Base-by-base conservation (phyloP, 2,329 filamentous ascomycete genomes). In the Curvularia sp. region DNA sequence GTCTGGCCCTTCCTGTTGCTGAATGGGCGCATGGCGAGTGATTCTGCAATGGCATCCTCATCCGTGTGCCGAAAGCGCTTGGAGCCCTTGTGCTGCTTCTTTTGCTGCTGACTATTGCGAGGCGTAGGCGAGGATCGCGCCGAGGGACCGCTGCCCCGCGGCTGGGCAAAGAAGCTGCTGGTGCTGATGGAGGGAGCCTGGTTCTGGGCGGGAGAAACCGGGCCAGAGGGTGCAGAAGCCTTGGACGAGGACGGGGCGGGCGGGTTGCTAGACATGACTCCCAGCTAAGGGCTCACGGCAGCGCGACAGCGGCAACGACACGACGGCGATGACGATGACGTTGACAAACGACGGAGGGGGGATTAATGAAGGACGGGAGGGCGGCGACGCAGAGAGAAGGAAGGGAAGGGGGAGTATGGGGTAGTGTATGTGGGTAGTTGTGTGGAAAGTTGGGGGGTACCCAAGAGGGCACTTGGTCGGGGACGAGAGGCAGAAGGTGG, bases 21-120 rank as follows among this genome's bases (percentile, higher is more conserved):
- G 60, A 85, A 82, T 52, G 85, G 85, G 74, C 80, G 84, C 84
- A 88, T 89, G 79, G 82, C 84, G 78, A 82, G 82, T 68, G 85
- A 83, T 81, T 97, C 93, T 65, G 88, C 92, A 86, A 96, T 89
- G 70, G 87, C 87, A 85, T 97, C 93, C 80, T 97, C 93, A 81
- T 93, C 88, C 74, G 89, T 85, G 67, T 89, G 81, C 55, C 85
- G 83, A 47, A 92, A 90, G 72, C 89, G 88, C 71, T 89, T 89
- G 72, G 93, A 90, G 64, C 87, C 87, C 75, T 92, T 93, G 80
- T 97, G 92, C 77, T 95, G 92, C 75, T 89, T 93, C 77, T 89
- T 90, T 52, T 85, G 82, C 43, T 81, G 82, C 80, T 98, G 94
- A 52, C 84, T 87, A 78, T 91, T 96, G 69, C 93, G 86, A 50